Evolutionary conservation across 2,329 filamentous ascomycete genomes (phyloP), one percentile per base, ranked within the genome.

Genomic region (Clonostachys byssicola): DNA sequence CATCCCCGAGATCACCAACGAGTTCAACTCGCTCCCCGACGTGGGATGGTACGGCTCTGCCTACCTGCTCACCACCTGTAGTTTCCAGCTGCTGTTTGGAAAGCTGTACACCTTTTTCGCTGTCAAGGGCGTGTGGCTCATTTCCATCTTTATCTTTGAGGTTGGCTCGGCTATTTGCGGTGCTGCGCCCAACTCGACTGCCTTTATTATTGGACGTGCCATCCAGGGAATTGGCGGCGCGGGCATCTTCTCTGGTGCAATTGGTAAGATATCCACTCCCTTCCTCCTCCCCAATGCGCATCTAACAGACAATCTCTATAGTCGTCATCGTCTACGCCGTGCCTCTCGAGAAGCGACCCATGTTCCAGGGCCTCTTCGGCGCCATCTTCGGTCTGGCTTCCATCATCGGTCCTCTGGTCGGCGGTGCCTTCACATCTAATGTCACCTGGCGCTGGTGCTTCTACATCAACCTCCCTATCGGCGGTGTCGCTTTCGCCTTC

Each of bases 41-140:
- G 78, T 85, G 48, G 80, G 80, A 45, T 85, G 81, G 81, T 85
- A 85, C 59, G 80, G 77, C 6, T 79, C 77, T 36, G 73, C 78
- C 2, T 82, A 83, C 58, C 65, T 62, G 18, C 40, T 51, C 30
- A 49, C 47, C 17, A 20, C 23, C 5, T 45, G 42, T 23, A 38
- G 42, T n/a, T 66, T 62, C 17, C 74, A 79, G 54, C 65, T 78
- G 5, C 56, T 79, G 9, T 80, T 76, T 55, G 77, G 78, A 7
- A 68, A 75, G 38, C 67, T 81, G 38, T 81, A 78, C 58, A 73
- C 70, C 51, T 77, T 77, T 52, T 81, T 78, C 53, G 67, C 73
- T 47, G 64, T 75, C 51, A 74, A 77, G 48, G 70, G 63, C 64
- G 60, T 61, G 2, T 78, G 80, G 47, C 57, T 81, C 14, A 47